Evolutionary conservation across 352 stramenopile genomes (phyloP).

Genomic region (Pelagophyceae sp.): DNA sequence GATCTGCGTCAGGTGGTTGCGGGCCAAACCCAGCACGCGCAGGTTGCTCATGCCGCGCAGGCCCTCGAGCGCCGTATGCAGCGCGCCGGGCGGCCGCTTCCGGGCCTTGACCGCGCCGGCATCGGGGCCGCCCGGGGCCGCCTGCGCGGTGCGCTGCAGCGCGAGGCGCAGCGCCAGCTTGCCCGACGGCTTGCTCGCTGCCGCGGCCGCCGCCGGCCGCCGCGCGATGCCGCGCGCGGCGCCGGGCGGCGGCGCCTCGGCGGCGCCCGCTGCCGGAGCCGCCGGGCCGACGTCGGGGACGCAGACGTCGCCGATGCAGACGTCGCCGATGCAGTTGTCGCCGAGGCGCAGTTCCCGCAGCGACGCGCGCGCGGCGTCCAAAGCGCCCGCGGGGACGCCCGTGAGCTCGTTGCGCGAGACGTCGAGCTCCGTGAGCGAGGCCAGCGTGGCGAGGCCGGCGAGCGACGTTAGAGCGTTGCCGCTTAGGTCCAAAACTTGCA

Average conservation of each 20-base stretch:
- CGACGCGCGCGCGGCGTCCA: not conserved
- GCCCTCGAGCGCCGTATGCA: not conserved
- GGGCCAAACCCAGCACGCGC: not conserved
- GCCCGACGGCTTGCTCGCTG: not conserved
- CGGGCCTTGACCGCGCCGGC: not conserved
- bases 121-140: too few relatives aligned
- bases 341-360: not conserved
- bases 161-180: not conserved
- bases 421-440: not conserved
- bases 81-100: not conserved
- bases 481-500: not conserved
- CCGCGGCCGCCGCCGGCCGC: too few relatives aligned
- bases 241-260: not conserved
- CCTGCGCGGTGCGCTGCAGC: not conserved
- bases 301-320: too few relatives aligned
- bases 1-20: not conserved
- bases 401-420: constrained; percentile 13
- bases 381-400: not conserved
- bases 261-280: not conserved
- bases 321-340: constrained; percentile 3
- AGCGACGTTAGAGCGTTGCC: not conserved
- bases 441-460: not conserved
- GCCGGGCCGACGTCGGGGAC: not conserved
- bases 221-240: not conserved
- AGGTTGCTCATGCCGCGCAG: not conserved